Base-by-base conservation (phyloP, 2,329 filamentous ascomycete species). In the Aspergillus sp. region DNA sequence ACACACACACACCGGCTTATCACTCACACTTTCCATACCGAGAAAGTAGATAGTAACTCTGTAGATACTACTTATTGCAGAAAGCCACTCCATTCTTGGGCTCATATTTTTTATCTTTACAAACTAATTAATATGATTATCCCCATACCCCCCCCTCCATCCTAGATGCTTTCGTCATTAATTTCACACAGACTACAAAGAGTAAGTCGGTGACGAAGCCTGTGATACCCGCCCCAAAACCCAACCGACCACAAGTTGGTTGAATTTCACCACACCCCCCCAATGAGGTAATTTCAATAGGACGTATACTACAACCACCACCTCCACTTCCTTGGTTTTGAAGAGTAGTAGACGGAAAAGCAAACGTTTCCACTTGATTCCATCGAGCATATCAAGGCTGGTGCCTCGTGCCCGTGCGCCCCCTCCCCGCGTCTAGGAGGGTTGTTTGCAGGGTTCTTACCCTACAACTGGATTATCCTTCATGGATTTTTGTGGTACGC, bases 391-490 rank as follows among this genome's bases (percentile, higher is more conserved):
- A 64, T 64, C 62, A 64, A 56, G 57, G 49, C 30, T 21, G 49
- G 54, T 54, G 10, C 60, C 56, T 59, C 30, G 54, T 54, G 61
- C 63, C 53, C 63, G 63, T 65, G 63, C 61, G 38, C 59, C 30
- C 47, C 30, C 38, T 36, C 32, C 59, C 41, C 42, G 52, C 32
- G 39, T 47, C 39, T 13, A 23, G 25, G 36, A 44, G 54, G 58
- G 48, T 51, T 52, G 58, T 27, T 50, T 42, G 36, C 44, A 41
- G 50, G 42, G 52, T 23, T 23, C 47, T 32, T 60, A 58, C 53
- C 54, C 54, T 62, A 57, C 54, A 27, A 32, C 48, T 36, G 32
- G 32, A 36, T 36, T 36, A 15, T 38, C 36, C 59, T 25, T 54
- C 44, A 44, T 48, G 23, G n/a, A 54, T 44, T 59, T 27, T 15